phyloP scores from a whole-genome alignment of 2,329 filamentous ascomycete genomes.

The Escovopsis sp. region DNA sequence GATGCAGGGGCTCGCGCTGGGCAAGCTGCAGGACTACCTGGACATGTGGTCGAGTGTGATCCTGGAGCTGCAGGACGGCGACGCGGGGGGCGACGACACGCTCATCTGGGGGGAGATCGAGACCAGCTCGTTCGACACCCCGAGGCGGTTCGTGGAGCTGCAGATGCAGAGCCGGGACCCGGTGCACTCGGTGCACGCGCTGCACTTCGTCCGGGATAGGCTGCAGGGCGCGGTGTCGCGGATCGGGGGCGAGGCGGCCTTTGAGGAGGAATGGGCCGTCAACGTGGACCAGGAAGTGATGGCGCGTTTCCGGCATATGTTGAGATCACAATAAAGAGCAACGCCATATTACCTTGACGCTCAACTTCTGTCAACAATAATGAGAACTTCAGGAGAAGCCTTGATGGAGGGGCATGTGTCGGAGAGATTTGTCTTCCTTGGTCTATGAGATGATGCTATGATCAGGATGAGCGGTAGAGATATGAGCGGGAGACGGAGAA shows the following conservation, averaged over 20 bases:
- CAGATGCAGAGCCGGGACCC: conserved; percentile 44
- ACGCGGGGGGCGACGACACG: conserved; percentile 33
- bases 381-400: too few species aligned
- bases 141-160: conserved; percentile 37
- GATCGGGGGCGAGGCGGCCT: conserved; percentile 48
- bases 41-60: conserved; percentile 61
- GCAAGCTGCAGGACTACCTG: conserved; percentile 56
- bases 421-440: background rate
- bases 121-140: conserved; percentile 38
- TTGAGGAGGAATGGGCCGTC: conserved; percentile 52
- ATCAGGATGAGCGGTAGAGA: too few species aligned
- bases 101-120: conserved; percentile 31
- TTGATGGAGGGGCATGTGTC: too few species aligned
- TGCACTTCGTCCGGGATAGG: conserved; percentile 47
- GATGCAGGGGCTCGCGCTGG: conserved; percentile 41
- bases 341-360: too few species aligned
- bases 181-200: conserved; percentile 49
- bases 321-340: conserved; percentile 5
- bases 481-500: too few species aligned
- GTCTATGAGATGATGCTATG: background rate
- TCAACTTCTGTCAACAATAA: too few species aligned
- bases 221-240: conserved; percentile 42
- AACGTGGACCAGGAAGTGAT: conserved; percentile 64
- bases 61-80: conserved; percentile 47
- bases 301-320: conserved; percentile 36